A percentile compares a stretch with the other conserved stretches of the same genome.
Evolutionary conservation across 208 protist species (phyloP).

Genomic region (Leishmania aethiopica): DNA sequence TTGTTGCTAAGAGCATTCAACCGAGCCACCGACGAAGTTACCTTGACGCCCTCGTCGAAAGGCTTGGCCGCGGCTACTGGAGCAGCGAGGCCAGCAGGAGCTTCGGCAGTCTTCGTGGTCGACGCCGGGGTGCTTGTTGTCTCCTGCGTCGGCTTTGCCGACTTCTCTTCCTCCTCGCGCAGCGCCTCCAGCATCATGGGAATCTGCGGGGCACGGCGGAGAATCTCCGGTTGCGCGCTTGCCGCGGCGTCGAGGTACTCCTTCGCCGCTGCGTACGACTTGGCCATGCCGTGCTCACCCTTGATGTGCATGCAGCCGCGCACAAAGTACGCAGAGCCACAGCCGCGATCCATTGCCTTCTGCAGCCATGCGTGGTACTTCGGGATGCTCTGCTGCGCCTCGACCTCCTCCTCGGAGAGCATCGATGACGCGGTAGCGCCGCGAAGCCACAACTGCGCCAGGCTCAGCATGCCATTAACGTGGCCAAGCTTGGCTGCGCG

Average conservation of each 20-base stretch:
- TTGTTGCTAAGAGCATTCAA: constrained; percentile 54
- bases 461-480: constrained; percentile 84
- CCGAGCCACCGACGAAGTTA: constrained; percentile 56
- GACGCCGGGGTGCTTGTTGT: constrained; percentile 9
- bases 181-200: constrained; percentile 67
- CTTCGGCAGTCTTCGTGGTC: neutral
- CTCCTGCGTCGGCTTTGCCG: neutral
- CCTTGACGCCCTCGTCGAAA: constrained; percentile 33
- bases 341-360: constrained; percentile 82
- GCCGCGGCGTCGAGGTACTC: constrained; percentile 69
- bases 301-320: constrained; percentile 85
- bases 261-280: constrained; percentile 77
- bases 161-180: constrained; percentile 54
- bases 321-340: constrained; percentile 88
- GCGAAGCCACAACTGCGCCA: constrained; percentile 84
- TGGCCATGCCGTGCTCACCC: constrained; percentile 77
- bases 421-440: constrained; percentile 73
- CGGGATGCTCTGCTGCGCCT: constrained; percentile 55
- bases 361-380: constrained; percentile 89
- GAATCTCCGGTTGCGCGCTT: constrained; percentile 65
- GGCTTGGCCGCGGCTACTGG: neutral
- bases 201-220: constrained; percentile 67
- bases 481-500: constrained; percentile 80
- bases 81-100: neutral
- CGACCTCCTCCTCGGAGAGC: constrained; percentile 71